Conservation (phyloP, 2,329 filamentous ascomycete genomes). For the Cladophialophora exuberans region DNA sequence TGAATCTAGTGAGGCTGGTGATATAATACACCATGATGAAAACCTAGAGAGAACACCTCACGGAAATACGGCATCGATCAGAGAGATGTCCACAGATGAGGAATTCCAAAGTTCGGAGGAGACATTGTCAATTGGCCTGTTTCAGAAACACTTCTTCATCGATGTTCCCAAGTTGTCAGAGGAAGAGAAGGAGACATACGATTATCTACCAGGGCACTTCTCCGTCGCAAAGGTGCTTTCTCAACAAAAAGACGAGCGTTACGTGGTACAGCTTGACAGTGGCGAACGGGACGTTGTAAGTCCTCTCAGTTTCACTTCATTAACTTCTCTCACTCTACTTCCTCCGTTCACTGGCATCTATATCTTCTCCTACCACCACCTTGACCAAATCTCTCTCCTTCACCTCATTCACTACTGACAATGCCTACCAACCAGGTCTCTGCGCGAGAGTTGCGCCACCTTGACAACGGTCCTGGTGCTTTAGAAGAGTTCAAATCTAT, state of each 20-base stretch:
- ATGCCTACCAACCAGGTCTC: conserved; percentile 22
- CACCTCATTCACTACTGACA: background rate
- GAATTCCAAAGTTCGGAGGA: background rate
- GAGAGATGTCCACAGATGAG: background rate
- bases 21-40: conserved; percentile 21
- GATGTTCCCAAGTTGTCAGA: conserved; percentile 39
- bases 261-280: conserved; percentile 42
- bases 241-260: conserved; percentile 35
- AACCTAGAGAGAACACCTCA: background rate
- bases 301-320: background rate
- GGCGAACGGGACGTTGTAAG: conserved; percentile 42
- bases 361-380: background rate
- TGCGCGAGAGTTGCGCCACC: conserved; percentile 15
- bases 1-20: conserved; percentile 9
- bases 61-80: background rate
- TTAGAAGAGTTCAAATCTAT: conserved; percentile 18
- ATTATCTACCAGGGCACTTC: conserved; percentile 45
- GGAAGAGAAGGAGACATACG: conserved; percentile 40
- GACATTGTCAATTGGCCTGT: background rate
- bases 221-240: conserved; percentile 38
- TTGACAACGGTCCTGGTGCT: conserved; percentile 19
- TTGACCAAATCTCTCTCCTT: background rate
- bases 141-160: conserved; percentile 34
- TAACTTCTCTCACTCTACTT: conserved; percentile 31
- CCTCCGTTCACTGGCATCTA: background rate